Percentiles rank a stretch among this genome's conserved stretches.
Evolutionary conservation across 768 basidiomycete species (phyloP).

Genomic region (Crassisporium funariophilum): DNA sequence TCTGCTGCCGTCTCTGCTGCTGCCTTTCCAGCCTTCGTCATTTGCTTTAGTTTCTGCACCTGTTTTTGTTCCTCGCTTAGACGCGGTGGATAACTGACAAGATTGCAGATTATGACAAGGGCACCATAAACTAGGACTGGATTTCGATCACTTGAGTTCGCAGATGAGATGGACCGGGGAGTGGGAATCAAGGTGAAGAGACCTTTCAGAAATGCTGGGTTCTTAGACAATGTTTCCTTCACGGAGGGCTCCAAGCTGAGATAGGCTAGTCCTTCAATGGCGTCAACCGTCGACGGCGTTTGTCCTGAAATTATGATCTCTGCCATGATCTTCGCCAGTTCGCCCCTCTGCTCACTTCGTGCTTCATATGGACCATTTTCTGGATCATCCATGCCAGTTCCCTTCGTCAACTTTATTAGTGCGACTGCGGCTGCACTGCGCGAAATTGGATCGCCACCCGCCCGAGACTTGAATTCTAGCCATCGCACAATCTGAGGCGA

Average conservation of each 20-base stretch:
- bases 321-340: conserved; percentile 58
- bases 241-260: conserved; percentile 64
- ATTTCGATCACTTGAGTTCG: conserved; percentile 30
- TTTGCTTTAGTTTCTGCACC: conserved; percentile 73
- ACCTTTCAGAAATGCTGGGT: conserved; percentile 53
- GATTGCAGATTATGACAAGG: conserved; percentile 72
- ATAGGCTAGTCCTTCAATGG: conserved; percentile 86
- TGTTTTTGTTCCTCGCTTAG: conserved; percentile 83
- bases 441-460: conserved; percentile 45
- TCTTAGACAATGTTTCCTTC: conserved; percentile 62
- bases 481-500: conserved; percentile 60
- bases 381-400: conserved; percentile 47
- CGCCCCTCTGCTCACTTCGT: conserved; percentile 36
- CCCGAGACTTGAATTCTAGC: conserved; percentile 62
- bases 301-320: conserved; percentile 49
- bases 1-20: conserved; percentile 30
- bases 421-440: conserved; percentile 71
- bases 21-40: conserved; percentile 56
- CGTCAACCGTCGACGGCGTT: conserved; percentile 53
- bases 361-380: conserved; percentile 25
- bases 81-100: conserved; percentile 69
- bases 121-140: conserved; percentile 76
- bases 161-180: conserved; percentile 35
- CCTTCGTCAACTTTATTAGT: conserved; percentile 75
- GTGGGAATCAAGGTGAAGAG: conserved; percentile 61